Conservation (phyloP, 495 filamentous ascomycete species). For the Trichoderma orchidacearum region DNA sequence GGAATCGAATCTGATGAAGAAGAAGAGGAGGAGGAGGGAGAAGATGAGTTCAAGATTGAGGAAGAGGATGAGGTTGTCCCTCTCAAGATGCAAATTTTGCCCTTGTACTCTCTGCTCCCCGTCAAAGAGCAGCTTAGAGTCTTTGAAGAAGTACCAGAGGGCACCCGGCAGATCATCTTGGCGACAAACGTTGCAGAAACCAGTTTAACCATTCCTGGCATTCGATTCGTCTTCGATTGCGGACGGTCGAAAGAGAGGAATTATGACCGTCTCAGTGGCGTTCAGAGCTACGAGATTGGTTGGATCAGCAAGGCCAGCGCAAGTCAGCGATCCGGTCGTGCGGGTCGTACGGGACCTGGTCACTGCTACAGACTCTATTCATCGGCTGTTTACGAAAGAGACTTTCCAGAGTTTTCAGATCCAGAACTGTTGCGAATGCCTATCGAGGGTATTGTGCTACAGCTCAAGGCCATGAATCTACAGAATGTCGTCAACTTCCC, state of each 20-base stretch:
- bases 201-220: constrained; percentile 88
- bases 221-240: constrained; percentile 89
- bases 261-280: constrained; percentile 71
- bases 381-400: constrained; percentile 83
- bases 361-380: constrained; percentile 94
- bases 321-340: constrained; percentile 83
- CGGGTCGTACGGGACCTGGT: constrained; percentile 88
- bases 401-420: constrained; percentile 73
- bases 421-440: constrained; percentile 89
- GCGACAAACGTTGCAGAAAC: constrained; percentile 98
- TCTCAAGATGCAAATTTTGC: constrained; percentile 67
- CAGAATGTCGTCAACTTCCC: constrained; percentile 89
- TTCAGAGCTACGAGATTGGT: constrained; percentile 86
- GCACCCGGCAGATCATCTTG: constrained; percentile 75
- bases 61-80: constrained; percentile 36
- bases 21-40: constrained; percentile 46
- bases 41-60: constrained; percentile 45
- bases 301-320: constrained; percentile 99
- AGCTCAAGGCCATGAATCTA: constrained; percentile 90
- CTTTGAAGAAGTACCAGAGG: constrained; percentile 79
- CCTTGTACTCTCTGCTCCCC: constrained; percentile 87
- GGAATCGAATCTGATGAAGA: constrained; percentile 37
- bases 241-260: constrained; percentile 84
- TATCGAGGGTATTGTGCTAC: constrained; percentile 81
- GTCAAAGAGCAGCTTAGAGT: constrained; percentile 85